phyloP scores from a whole-genome alignment of 148 eudicot species.

The Polygonum maritimum region DNA sequence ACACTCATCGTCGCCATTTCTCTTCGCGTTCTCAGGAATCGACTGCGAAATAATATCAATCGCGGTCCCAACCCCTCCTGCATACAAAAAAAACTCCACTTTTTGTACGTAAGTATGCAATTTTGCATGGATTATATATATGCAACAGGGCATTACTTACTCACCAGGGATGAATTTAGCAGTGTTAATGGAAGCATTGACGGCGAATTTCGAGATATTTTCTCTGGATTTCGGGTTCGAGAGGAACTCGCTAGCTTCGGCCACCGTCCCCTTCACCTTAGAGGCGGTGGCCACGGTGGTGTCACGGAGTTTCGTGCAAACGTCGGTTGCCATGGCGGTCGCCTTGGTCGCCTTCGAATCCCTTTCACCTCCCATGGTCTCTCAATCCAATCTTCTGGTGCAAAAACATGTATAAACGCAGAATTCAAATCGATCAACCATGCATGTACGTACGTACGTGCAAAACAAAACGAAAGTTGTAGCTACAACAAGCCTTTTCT shows the following conservation, averaged over 20 bases:
- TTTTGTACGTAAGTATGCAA: no score
- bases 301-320: background rate
- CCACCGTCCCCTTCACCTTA: background rate
- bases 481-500: no score
- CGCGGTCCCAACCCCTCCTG: background rate
- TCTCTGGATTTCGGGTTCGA: background rate
- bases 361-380: background rate
- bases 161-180: background rate
- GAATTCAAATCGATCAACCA: no score
- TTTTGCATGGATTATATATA: background rate
- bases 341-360: background rate
- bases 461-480: no score
- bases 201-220: background rate
- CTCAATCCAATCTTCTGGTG: background rate
- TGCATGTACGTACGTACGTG: no score
- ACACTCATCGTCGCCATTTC: background rate
- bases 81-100: background rate
- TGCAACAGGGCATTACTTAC: no score
- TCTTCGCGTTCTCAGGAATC: background rate
- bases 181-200: background rate
- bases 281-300: background rate
- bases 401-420: no score
- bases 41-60: slow-evolving; percentile 1
- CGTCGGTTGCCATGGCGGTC: background rate
- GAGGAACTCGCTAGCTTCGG: background rate